phyloP scores from a whole-genome alignment of 768 basidiomycete species.

The Tulasnella sp. region DNA sequence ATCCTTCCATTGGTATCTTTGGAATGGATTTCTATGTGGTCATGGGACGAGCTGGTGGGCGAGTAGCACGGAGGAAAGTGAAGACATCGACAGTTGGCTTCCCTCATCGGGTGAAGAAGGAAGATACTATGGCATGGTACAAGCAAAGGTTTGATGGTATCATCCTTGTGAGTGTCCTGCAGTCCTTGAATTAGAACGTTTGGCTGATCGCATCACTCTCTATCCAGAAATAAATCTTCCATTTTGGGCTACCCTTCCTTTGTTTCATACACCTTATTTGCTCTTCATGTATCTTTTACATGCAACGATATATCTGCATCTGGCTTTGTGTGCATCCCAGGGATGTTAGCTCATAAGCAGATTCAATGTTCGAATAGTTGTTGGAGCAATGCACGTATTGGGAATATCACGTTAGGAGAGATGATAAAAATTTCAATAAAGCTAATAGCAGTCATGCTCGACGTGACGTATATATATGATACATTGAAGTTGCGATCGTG shows the following conservation, averaged over 20 bases:
- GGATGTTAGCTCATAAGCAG: too few species aligned
- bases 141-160: constrained; percentile 99
- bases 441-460: too few species aligned
- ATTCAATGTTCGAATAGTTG: too few species aligned
- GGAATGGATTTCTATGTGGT: constrained; percentile 99
- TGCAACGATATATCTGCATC: background rate
- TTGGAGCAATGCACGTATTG: too few species aligned
- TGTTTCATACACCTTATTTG: constrained; percentile 1
- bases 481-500: too few species aligned
- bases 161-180: constrained; percentile 52
- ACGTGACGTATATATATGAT: too few species aligned
- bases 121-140: constrained; percentile 97
- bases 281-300: constrained; percentile 5
- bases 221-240: constrained; percentile 11
- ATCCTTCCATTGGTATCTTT: constrained; percentile 97
- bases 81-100: constrained; percentile 78
- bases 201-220: background rate
- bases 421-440: too few species aligned
- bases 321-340: background rate
- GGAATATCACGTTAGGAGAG: too few species aligned
- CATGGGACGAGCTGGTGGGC: constrained; percentile 90
- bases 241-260: background rate
- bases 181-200: too few species aligned
- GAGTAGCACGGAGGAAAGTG: constrained; percentile 83
- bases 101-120: constrained; percentile 83